Evolutionary conservation across 768 basidiomycete genomes (phyloP), one percentile per base, ranked within the genome.

Genomic region (Boletus rex-veris): DNA sequence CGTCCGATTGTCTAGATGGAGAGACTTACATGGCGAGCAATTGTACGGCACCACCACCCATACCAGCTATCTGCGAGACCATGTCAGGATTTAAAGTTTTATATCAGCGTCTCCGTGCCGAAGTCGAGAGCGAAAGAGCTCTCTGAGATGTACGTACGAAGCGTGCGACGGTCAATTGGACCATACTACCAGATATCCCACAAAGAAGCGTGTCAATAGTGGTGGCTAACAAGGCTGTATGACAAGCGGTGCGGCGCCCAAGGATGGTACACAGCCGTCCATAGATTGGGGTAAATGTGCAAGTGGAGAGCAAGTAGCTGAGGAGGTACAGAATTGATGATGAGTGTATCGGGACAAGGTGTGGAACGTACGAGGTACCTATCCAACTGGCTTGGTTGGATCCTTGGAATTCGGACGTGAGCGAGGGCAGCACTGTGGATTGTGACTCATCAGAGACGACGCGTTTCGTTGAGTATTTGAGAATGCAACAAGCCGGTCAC

Each of bases 301-400:
- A 62, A 6, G 26, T 51, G 4, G 61, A 62, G 30, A 62, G 53
- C 15, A 55, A 15, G 19, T 58, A 62, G 18, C 53, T 54, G 36
- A 19, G 2, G 4, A 9, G n/a, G 12, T 16, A 5, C 7, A 33
- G 15, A 19, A 36, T 5, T 26, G 26, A 19, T 1, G 12, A n/a
- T 21, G 14, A 14, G n/a, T 1, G 21, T 28, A 11, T 3, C 1
- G 16, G 7, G 21, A 41, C 9, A 12, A 31, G 1, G n/a, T 1
- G 11, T 30, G 12, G n/a, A 46, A 55, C 51, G 18, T 51, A 65
- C 65, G 65, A 52, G 6, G 64, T 64, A 21, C 64, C 65, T 8
- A 67, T 51, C 64, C 64, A 65, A 28, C 64, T 65, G n/a, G 64
- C 62, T 54, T 64, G 62, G 37, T 65, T 67, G 12, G 64, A 65